Percentiles rank a stretch among this genome's conserved stretches.
phyloP scores from a whole-genome alignment of 176 grass and related monocot species.

The Eragrostis nindensis region DNA sequence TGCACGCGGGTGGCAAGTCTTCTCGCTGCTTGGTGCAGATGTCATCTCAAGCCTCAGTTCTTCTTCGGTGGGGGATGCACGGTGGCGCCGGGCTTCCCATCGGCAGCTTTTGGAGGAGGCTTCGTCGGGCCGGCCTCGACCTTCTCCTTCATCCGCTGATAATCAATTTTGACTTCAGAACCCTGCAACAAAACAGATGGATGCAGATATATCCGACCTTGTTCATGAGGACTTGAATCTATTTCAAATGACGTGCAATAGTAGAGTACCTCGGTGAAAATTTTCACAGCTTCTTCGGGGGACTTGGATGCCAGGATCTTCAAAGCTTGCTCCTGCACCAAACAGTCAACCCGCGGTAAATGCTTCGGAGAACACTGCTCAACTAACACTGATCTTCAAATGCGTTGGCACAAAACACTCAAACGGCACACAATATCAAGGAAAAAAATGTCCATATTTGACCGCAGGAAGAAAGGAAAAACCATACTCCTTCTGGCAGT shows the following conservation, averaged over 20 bases:
- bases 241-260: neutral
- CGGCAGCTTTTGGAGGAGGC: too few species aligned
- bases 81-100: too few species aligned
- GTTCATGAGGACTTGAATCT: neutral
- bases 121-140: neutral
- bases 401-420: neutral
- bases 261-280: conserved; percentile 33
- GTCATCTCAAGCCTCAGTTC: too few species aligned
- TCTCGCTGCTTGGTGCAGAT: too few species aligned
- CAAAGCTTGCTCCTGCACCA: conserved; percentile 48
- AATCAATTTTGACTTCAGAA: neutral
- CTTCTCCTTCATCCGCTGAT: neutral
- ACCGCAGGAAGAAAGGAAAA: neutral
- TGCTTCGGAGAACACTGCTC: neutral
- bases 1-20: neutral
- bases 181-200: neutral
- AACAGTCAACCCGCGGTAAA: conserved; percentile 28
- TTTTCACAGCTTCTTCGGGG: conserved; percentile 39
- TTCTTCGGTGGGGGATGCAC: too few species aligned
- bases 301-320: conserved; percentile 38
- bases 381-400: neutral
- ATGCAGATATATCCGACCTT: neutral
- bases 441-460: neutral
- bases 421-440: neutral
- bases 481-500: neutral